Evolutionary conservation across 176 grass and related monocot species (phyloP).

Genomic region (Rhynchospora breviuscula): DNA sequence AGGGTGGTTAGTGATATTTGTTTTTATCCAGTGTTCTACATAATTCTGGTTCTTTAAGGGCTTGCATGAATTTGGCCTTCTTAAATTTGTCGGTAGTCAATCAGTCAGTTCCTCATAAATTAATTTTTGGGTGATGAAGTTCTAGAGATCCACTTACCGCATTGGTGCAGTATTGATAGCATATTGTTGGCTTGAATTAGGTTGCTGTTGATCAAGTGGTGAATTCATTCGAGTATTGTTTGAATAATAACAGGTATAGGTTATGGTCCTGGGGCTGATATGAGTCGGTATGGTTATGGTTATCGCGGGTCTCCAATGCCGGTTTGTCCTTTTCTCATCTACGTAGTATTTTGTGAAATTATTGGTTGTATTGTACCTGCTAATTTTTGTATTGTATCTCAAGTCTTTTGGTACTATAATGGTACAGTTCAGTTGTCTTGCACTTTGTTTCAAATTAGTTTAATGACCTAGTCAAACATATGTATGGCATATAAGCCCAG

Average conservation of each 20-base stretch:
- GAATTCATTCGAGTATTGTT: constrained; percentile 23
- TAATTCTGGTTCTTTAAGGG: not conserved
- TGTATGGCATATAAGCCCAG: not conserved
- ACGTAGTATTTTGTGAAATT: constrained; percentile 18
- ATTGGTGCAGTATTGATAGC: constrained; percentile 5
- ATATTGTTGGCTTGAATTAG: constrained; percentile 15
- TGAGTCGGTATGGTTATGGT: constrained; percentile 71
- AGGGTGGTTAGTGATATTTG: not conserved
- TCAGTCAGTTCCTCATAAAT: not conserved
- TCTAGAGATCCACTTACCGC: too few species aligned
- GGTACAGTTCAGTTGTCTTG: constrained; percentile 3
- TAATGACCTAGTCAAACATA: not conserved
- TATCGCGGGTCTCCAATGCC: constrained; percentile 87
- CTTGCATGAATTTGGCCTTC: constrained; percentile 6
- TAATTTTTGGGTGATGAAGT: not conserved
- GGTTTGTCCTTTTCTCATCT: constrained; percentile 37
- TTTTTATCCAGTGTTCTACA: not conserved
- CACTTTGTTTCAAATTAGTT: constrained; percentile 8
- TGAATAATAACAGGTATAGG: constrained; percentile 48
- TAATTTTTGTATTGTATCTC: not conserved
- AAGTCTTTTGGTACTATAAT: constrained; percentile 5
- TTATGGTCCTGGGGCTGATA: constrained; percentile 59
- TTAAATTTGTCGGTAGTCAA: not conserved
- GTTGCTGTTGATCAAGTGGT: constrained; percentile 21
- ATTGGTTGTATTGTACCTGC: constrained; percentile 16